These are phyloP conservation scores for Microstegium vimineum DNA, from an alignment of 176 grass and related monocot species.

Conservation along the genomic window DNA sequence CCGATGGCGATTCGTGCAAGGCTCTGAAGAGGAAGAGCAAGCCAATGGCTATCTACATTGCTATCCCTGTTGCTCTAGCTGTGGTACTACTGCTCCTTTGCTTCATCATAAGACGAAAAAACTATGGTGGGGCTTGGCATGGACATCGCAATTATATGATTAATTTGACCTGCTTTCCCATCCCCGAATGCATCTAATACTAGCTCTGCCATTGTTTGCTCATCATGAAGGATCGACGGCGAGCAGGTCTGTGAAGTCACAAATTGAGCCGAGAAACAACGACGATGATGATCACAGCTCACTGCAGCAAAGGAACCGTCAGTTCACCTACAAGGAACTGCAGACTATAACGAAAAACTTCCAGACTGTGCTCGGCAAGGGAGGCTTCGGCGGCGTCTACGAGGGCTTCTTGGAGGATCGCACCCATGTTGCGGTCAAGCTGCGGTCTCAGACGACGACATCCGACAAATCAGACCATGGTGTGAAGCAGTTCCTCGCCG, in stretches of 20 bases:
- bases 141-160: neutral
- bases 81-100: neutral
- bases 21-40: constrained; percentile 20
- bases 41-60: constrained; percentile 19
- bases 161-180: too few species aligned
- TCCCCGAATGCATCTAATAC: too few species aligned
- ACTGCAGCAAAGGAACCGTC: constrained; percentile 35
- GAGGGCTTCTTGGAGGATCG: constrained; percentile 38
- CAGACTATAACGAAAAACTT: constrained; percentile 45
- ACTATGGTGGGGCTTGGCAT: constrained; percentile 1
- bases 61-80: constrained; percentile 17
- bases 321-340: constrained; percentile 45
- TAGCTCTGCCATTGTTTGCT: neutral
- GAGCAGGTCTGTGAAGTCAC: constrained; percentile 4
- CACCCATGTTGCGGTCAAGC: constrained; percentile 51
- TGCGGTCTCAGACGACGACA: constrained; percentile 16
- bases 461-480: constrained; percentile 12
- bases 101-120: constrained; percentile 9
- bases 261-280: neutral
- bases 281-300: neutral
- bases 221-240: neutral
- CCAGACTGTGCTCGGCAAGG: constrained; percentile 27
- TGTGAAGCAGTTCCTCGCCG: constrained; percentile 42
- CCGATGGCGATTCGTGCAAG: constrained; percentile 18
- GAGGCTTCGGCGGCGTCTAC: constrained; percentile 53